Base-by-base conservation (phyloP, 352 stramenopile genomes). In the Phytopythium sindhum region DNA sequence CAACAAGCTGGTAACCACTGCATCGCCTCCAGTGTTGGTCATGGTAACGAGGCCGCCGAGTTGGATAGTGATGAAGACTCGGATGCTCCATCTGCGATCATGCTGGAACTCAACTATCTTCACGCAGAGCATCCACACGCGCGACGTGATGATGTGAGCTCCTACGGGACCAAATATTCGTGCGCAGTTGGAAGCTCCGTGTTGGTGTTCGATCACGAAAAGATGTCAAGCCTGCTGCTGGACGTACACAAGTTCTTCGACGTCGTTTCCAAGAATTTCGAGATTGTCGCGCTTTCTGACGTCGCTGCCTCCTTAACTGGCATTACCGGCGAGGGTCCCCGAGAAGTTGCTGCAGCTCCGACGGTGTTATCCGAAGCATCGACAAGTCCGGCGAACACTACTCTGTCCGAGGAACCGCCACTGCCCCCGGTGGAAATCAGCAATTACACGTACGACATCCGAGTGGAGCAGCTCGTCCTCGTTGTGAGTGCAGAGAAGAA, bases 391-490 rank as follows among this genome's bases (percentile, higher is more conserved):
- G 71, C 66, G 3, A 78, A 81, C 63, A 71, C 59, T 37, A 57
- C 53, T 2, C 37, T 77, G 9, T 48, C 65, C 4, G 75, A 82
- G 19, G 74, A 81, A 29, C 28, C 50, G 2, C 57, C 41, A 12
- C 54, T 24, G 26, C 28, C 63, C 31, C 37, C 53, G 7, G 14
- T 50, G 24, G 54, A 60, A 52, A 61, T 60, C 42, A 75, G 61
- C 24, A 93, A 80, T 69, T 93, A 85, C 63, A 80, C 78, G 44
- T 93, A 94, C 39, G 81, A 94, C 56, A 70, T 94, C 57, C 89
- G 81, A 48, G 61, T 91, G 33, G 78, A 86, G 12, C 72, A 88
- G 8, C 73, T 94, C 31, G 74, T 79, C 29, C 53, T 94, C 1
- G 90, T 94, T 59, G 70, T 93, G 37, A 93, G 84, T 54, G 86